Evolutionary conservation across 371 early-diverging fungal genomes (phyloP).

Genomic region (Apophysomyces elegans): DNA sequence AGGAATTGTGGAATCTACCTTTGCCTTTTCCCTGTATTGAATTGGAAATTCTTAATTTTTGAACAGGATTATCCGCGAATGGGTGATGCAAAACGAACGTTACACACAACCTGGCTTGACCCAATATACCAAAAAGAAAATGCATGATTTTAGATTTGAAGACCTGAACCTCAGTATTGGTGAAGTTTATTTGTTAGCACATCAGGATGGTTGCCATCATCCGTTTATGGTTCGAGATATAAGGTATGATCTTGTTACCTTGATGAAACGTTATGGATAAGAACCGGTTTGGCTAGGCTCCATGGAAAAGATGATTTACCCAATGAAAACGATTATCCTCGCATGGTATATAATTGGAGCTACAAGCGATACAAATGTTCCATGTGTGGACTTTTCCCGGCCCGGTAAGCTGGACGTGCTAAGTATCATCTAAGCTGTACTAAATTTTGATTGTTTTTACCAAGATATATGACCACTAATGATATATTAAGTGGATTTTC

Average conservation of each 20-base stretch:
- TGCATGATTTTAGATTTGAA: constrained; percentile 59
- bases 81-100: constrained; percentile 32
- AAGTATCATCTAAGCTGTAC: not conserved
- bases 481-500: constrained; percentile 73
- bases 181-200: constrained; percentile 70
- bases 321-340: constrained; percentile 54
- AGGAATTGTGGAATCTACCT: not conserved
- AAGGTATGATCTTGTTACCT: constrained; percentile 37
- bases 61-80: constrained; percentile 28
- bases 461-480: constrained; percentile 63
- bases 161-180: constrained; percentile 61
- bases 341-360: constrained; percentile 48
- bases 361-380: constrained; percentile 61
- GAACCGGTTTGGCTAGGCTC: constrained; percentile 15
- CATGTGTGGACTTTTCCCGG: constrained; percentile 70
- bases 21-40: not conserved
- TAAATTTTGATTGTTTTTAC: not conserved
- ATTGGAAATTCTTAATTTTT: not conserved
- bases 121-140: constrained; percentile 32
- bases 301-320: constrained; percentile 48
- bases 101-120: constrained; percentile 18
- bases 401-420: constrained; percentile 40
- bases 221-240: constrained; percentile 67
- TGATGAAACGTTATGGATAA: constrained; percentile 9
- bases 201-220: constrained; percentile 80